Conservation (phyloP, 1,284 basidiomycete genomes). For the Fomitiporia mediterranea region DNA sequence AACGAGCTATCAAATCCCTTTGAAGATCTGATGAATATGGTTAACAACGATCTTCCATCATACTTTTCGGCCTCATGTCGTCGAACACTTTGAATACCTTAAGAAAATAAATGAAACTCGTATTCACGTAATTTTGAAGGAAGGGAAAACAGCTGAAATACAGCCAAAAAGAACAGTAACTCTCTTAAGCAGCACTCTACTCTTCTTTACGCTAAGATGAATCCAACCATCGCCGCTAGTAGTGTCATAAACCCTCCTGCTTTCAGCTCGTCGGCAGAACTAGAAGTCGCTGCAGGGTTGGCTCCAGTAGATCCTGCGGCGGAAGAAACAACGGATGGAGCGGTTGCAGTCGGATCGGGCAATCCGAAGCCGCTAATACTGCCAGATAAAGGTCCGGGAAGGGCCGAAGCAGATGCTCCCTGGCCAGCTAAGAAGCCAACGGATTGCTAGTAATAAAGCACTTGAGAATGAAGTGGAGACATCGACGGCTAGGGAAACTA, state of each 20-base stretch:
- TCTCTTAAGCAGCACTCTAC: no score
- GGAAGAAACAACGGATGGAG: slow-evolving; percentile 11
- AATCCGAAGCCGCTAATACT: slow-evolving; percentile 29
- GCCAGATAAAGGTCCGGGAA: slow-evolving; percentile 35
- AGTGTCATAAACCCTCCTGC: slow-evolving; percentile 3
- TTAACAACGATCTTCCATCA: no score
- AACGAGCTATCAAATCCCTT: no score
- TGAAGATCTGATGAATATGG: no score
- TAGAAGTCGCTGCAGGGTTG: slow-evolving; percentile 2
- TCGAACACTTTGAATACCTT: no score
- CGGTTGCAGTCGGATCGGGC: slow-evolving; percentile 25
- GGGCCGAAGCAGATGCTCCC: slow-evolving; percentile 41
- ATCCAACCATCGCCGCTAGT: slow-evolving; percentile 9
- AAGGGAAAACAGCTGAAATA: no score
- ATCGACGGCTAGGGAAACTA: slow-evolving; percentile 5
- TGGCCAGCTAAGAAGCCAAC: slow-evolving; percentile 37
- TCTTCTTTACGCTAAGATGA: slow-evolving; percentile 3
- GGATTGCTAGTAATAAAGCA: slow-evolving; percentile 32
- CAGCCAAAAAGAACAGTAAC: no score
- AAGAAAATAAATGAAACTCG: no score
- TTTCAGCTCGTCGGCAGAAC: slow-evolving; percentile 2
- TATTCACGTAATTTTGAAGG: no score
- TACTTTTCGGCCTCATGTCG: no score
- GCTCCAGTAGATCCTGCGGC: not conserved
- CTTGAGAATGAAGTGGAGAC: not conserved